Conservation (phyloP, 805 yeast genomes). For the Phaffomyces thermotolerans region DNA sequence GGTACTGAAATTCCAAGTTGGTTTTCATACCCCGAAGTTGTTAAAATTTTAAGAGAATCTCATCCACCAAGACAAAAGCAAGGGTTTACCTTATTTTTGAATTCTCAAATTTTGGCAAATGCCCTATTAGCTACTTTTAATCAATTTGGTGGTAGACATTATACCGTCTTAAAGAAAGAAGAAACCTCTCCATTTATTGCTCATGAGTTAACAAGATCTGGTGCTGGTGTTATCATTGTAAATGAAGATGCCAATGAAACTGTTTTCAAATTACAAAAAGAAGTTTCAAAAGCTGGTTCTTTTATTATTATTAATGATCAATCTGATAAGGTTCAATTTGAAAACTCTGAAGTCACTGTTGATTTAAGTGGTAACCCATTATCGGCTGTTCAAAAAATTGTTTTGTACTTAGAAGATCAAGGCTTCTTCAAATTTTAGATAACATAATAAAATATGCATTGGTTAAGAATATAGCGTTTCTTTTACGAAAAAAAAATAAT, state of each 20-base stretch:
- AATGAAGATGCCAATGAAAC: constrained; percentile 11
- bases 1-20: constrained; percentile 91
- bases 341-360: constrained; percentile 50
- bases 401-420: constrained; percentile 68
- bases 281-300: constrained; percentile 39
- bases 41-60: constrained; percentile 78
- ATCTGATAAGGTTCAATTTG: constrained; percentile 27
- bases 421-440: constrained; percentile 60
- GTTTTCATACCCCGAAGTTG: constrained; percentile 97
- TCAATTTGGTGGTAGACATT: constrained; percentile 76
- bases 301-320: constrained; percentile 42
- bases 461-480: no score
- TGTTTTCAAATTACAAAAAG: constrained; percentile 12
- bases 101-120: constrained; percentile 59
- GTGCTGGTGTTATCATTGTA: constrained; percentile 80
- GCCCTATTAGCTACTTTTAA: constrained; percentile 88
- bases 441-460: neutral
- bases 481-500: no score
- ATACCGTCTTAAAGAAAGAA: constrained; percentile 39
- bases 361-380: constrained; percentile 50
- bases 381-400: constrained; percentile 68
- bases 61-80: constrained; percentile 89
- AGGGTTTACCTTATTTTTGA: constrained; percentile 75
- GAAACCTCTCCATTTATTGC: constrained; percentile 55
- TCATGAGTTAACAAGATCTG: constrained; percentile 77